Evolutionary conservation across 345 rosid species (phyloP).

Genomic region (Physaria fendleri): DNA sequence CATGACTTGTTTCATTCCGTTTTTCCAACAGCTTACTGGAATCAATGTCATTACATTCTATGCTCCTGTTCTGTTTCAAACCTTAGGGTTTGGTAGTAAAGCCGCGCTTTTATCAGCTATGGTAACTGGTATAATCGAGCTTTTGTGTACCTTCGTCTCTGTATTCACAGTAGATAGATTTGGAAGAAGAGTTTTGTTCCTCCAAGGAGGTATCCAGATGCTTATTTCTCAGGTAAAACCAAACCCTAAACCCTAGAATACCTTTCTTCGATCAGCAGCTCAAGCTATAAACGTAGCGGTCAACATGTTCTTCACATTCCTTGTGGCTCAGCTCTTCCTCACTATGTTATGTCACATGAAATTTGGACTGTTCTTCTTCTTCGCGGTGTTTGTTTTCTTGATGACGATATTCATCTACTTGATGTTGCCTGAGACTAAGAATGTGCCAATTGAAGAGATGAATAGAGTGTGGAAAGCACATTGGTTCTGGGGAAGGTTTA

Average conservation of each 20-base stretch:
- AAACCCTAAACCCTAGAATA: not conserved
- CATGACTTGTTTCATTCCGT: conserved; percentile 46
- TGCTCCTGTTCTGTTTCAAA: conserved; percentile 70
- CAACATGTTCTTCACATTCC: conserved; percentile 56
- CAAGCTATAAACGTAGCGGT: conserved; percentile 45
- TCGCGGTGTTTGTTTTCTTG: conserved; percentile 35
- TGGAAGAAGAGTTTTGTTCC: conserved; percentile 61
- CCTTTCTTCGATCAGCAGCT: conserved; percentile 46
- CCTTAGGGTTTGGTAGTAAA: conserved; percentile 58
- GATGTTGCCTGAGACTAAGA: conserved; percentile 41
- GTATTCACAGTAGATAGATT: conserved; percentile 47
- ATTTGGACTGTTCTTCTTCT: conserved; percentile 48
- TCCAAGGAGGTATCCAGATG: conserved; percentile 75
- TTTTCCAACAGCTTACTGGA: conserved; percentile 75
- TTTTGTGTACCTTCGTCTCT: conserved; percentile 52
- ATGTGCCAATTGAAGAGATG: conserved; percentile 37
- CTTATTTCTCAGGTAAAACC: conserved; percentile 51
- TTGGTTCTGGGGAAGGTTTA: conserved; percentile 34
- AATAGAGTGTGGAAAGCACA: conserved; percentile 34
- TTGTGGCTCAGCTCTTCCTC: conserved; percentile 54
- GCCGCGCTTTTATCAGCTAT: conserved; percentile 70
- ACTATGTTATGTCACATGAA: conserved; percentile 46
- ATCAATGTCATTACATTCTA: conserved; percentile 72
- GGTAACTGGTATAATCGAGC: conserved; percentile 61
- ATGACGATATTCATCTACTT: conserved; percentile 41